Evolutionary conservation across 1,139 yeast species (phyloP).

Genomic region (Debaryomyces coudertii): DNA sequence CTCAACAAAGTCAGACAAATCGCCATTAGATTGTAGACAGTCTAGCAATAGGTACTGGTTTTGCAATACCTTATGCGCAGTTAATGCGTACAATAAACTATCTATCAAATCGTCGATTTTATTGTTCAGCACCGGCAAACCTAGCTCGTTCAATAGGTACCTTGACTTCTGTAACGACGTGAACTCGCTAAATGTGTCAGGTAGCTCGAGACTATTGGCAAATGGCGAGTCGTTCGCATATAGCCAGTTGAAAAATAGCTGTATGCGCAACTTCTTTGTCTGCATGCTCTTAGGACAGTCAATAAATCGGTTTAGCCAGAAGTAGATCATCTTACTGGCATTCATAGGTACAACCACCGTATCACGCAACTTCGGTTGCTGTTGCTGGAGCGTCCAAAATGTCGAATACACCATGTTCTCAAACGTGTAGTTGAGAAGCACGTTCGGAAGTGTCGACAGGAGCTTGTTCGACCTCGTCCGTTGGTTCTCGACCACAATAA

Average conservation of each 20-base stretch:
- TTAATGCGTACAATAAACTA: conserved; percentile 38
- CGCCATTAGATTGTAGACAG: conserved; percentile 10
- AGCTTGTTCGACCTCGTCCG: conserved; percentile 40
- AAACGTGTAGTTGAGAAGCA: conserved; percentile 38
- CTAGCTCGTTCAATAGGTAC: conserved; percentile 4
- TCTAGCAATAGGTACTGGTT: conserved; percentile 18
- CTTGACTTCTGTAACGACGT: conserved; percentile 12
- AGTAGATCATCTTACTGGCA: conserved; percentile 39
- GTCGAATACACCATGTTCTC: conserved; percentile 37
- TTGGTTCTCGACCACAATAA: conserved; percentile 42
- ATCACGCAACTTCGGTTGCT: not conserved
- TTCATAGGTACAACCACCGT: conserved; percentile 34
- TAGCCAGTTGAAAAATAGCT: conserved; percentile 24
- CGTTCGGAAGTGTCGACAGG: conserved; percentile 42
- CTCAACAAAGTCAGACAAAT: conserved; percentile 17
- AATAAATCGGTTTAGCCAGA: conserved; percentile 42
- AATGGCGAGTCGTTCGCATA: conserved; percentile 11
- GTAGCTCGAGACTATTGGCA: conserved; percentile 7
- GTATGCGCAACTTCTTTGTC: conserved; percentile 26
- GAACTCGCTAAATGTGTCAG: conserved; percentile 10
- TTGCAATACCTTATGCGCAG: conserved; percentile 27
- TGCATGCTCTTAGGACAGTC: conserved; percentile 18
- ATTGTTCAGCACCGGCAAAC: conserved; percentile 15
- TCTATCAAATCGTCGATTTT: conserved; percentile 47
- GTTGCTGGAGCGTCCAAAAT: conserved; percentile 20